Percentiles rank a stretch among this genome's conserved stretches.
These are phyloP conservation scores for Fusarium fujikuroi DNA, from an alignment of 2,329 filamentous ascomycete species.

Conservation along the genomic window DNA sequence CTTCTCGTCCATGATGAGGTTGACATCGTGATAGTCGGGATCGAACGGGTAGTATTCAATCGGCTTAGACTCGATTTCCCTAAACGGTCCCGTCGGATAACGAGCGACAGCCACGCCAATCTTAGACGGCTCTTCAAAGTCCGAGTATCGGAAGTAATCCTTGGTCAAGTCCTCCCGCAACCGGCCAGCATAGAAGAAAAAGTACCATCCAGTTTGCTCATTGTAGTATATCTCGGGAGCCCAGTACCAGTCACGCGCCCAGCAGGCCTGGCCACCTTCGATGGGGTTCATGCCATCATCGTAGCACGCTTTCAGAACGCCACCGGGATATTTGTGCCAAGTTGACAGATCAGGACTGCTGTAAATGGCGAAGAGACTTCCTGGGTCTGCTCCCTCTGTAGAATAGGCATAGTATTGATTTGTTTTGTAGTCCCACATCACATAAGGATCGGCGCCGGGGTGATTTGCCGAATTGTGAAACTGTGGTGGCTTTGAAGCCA, in stretches of 20 bases:
- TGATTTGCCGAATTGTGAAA: slow-evolving; percentile 50
- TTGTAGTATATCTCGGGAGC: slow-evolving; percentile 52
- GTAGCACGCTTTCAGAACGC: slow-evolving; percentile 48
- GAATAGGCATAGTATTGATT: slow-evolving; percentile 51
- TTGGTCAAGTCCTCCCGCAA: slow-evolving; percentile 48
- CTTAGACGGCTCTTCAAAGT: slow-evolving; percentile 51
- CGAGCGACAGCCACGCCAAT: slow-evolving; percentile 50
- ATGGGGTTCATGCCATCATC: slow-evolving; percentile 45
- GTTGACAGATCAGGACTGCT: slow-evolving; percentile 51
- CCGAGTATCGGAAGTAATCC: slow-evolving; percentile 49
- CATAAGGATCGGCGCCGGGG: slow-evolving; percentile 48
- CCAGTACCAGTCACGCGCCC: slow-evolving; percentile 52
- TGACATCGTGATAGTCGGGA: slow-evolving; percentile 50
- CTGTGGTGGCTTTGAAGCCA: slow-evolving; percentile 37
- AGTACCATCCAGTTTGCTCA: slow-evolving; percentile 51
- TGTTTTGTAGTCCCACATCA: slow-evolving; percentile 46
- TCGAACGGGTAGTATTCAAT: slow-evolving; percentile 52
- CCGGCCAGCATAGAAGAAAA: slow-evolving; percentile 51
- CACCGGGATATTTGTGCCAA: slow-evolving; percentile 49
- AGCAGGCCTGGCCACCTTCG: slow-evolving; percentile 49
- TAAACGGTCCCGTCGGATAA: slow-evolving; percentile 49
- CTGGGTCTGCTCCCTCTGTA: slow-evolving; percentile 49
- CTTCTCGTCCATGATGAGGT: slow-evolving; percentile 51
- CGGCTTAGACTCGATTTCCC: slow-evolving; percentile 47
- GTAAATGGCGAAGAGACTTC: slow-evolving; percentile 50